Conservation (phyloP, 352 stramenopile species). For the Blastocystis sp. region DNA sequence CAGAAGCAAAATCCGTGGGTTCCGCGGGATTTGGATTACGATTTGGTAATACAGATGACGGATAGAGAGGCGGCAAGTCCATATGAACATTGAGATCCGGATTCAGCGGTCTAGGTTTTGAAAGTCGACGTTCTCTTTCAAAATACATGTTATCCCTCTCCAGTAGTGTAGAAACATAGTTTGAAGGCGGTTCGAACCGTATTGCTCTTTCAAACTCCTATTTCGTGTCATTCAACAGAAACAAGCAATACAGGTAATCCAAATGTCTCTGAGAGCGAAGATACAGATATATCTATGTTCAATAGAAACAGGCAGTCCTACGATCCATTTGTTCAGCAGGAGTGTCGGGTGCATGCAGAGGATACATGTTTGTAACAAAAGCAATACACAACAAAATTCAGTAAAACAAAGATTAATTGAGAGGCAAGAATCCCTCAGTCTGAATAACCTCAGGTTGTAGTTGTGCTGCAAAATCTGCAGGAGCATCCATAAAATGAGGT, state of each 20-base stretch:
- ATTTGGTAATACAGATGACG: not conserved
- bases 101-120: constrained; percentile 25
- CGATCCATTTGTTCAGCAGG: not conserved
- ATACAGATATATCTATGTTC: not conserved
- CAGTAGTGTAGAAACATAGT: not conserved
- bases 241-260: not conserved
- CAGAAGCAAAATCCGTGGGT: not conserved
- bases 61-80: not conserved
- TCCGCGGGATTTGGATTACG: not conserved
- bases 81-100: constrained; percentile 44
- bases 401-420: constrained; percentile 1
- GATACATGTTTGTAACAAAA: not conserved
- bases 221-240: not conserved
- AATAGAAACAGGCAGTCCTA: not conserved
- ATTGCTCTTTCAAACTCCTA: not conserved
- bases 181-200: not conserved
- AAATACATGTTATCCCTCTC: not conserved
- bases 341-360: not conserved
- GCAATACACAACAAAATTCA: not conserved
- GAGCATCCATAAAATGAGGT: not conserved
- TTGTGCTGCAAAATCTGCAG: not conserved
- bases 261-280: not conserved
- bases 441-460: not conserved
- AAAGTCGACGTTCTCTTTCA: not conserved
- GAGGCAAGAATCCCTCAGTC: not conserved